Evolutionary conservation across 2,329 filamentous ascomycete genomes (phyloP).

Genomic region (Aspergillus puulaauensis): DNA sequence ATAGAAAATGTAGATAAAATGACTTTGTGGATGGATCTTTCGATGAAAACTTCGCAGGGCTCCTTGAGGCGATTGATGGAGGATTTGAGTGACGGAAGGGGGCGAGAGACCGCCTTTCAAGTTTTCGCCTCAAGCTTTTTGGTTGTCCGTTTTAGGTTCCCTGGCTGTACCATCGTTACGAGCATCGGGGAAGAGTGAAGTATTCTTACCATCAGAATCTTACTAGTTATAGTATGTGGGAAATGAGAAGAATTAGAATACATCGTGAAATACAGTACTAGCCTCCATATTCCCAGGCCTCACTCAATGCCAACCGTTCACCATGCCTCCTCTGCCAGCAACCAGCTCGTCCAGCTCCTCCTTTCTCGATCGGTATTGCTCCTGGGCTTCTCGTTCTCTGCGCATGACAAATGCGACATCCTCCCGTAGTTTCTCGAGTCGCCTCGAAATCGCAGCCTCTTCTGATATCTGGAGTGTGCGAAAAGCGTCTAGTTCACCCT

Average conservation of each 20-base stretch:
- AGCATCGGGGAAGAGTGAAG: too few species aligned
- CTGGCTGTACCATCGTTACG: neutral
- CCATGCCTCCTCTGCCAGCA: conserved; percentile 28
- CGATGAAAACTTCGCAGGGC: conserved; percentile 14
- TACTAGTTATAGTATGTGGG: neutral
- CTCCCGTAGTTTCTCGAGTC: conserved; percentile 74
- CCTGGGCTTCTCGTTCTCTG: conserved; percentile 87
- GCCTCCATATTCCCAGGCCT: neutral
- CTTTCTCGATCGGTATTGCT: conserved; percentile 72
- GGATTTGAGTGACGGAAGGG: conserved; percentile 12
- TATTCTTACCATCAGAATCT: neutral
- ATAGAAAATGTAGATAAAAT: conserved; percentile 9
- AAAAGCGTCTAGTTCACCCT: conserved; percentile 70
- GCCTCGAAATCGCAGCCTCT: conserved; percentile 68
- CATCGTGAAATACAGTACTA: conserved; percentile 12
- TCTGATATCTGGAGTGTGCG: conserved; percentile 75
- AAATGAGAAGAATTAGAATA: conserved; percentile 8
- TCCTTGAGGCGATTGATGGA: conserved; percentile 15
- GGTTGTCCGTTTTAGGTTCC: conserved; percentile 18
- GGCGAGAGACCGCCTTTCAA: conserved; percentile 22
- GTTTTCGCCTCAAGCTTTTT: conserved; percentile 5
- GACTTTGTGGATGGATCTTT: conserved; percentile 2
- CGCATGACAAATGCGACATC: conserved; percentile 79
- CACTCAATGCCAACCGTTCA: conserved; percentile 41
- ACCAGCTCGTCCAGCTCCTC: conserved; percentile 71